Evolutionary conservation across 352 stramenopile species (phyloP).

Genomic region (Plasmopara halstedii): DNA sequence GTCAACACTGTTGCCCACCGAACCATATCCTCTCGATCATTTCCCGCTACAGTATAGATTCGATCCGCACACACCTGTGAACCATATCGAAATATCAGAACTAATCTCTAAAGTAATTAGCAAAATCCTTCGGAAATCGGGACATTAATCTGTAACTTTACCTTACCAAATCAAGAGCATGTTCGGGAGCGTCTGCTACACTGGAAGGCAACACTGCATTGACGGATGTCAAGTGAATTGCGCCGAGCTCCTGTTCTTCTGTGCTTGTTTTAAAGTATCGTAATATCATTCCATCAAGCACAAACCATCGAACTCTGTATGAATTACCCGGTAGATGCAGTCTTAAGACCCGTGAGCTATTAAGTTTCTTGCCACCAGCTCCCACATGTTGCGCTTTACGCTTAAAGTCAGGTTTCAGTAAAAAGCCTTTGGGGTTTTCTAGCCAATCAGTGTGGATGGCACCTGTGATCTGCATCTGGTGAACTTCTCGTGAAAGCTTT

Average conservation of each 20-base stretch:
- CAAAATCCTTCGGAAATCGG: neutral
- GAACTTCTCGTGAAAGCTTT: conserved; percentile 84
- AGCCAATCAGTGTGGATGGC: conserved; percentile 87
- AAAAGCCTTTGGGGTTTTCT: conserved; percentile 83
- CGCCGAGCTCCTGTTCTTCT: conserved; percentile 84
- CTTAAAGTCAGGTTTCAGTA: conserved; percentile 87
- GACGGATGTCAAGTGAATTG: conserved; percentile 80
- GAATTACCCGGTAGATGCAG: conserved; percentile 74
- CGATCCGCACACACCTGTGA: conserved; percentile 74
- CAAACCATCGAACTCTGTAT: conserved; percentile 81
- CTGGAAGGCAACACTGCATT: conserved; percentile 84
- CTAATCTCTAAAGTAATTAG: neutral
- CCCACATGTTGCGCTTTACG: conserved; percentile 79
- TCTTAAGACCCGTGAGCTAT: conserved; percentile 63
- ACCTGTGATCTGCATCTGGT: conserved; percentile 85
- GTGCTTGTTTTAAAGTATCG: conserved; percentile 83
- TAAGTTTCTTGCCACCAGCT: conserved; percentile 81
- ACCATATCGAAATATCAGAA: conserved; percentile 1
- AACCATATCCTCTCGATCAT: conserved; percentile 84
- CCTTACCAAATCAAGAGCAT: conserved; percentile 74
- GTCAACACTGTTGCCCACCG: conserved; percentile 84
- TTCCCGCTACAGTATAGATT: conserved; percentile 83
- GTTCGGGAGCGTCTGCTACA: conserved; percentile 77
- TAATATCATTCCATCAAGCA: conserved; percentile 84
- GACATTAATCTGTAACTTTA: neutral